phyloP scores from a whole-genome alignment of 202 grass and related monocot species.

The Elaeis oleifera region DNA sequence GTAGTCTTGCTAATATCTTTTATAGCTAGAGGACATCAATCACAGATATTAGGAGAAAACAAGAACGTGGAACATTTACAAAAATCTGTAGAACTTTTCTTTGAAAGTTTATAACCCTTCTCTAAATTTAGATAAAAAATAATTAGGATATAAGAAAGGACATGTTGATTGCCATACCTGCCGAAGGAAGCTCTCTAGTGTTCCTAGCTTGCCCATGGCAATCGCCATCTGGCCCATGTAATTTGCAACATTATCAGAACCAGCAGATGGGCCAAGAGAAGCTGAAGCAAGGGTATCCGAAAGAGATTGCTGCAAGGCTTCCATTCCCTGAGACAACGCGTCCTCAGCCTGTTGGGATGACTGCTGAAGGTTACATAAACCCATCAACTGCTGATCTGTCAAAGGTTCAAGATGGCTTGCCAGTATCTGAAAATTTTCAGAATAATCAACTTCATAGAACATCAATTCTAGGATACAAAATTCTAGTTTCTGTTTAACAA shows the following conservation, averaged over 20 bases:
- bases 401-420: constrained; percentile 57
- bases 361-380: constrained; percentile 80
- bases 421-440: constrained; percentile 30
- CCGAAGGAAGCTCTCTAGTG: constrained; percentile 77
- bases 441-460: not conserved
- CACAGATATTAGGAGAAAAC: no score
- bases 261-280: constrained; percentile 5
- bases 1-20: no score
- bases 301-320: constrained; percentile 70
- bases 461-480: not conserved
- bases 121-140: no score
- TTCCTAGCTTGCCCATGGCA: constrained; percentile 76
- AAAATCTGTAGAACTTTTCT: no score
- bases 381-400: constrained; percentile 80
- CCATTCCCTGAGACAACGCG: constrained; percentile 92
- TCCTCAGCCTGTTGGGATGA: constrained; percentile 88
- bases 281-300: constrained; percentile 44
- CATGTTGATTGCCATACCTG: constrained; percentile 34
- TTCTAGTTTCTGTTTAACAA: not conserved
- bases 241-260: constrained; percentile 56
- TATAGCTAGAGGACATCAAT: no score
- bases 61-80: no score
- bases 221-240: constrained; percentile 97
- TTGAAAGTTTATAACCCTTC: no score
- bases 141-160: not conserved